A percentile compares a stretch with the other conserved stretches of the same genome.
Conservation (phyloP, 2,329 filamentous ascomycete genomes). For the Hypomyces perniciosus region DNA sequence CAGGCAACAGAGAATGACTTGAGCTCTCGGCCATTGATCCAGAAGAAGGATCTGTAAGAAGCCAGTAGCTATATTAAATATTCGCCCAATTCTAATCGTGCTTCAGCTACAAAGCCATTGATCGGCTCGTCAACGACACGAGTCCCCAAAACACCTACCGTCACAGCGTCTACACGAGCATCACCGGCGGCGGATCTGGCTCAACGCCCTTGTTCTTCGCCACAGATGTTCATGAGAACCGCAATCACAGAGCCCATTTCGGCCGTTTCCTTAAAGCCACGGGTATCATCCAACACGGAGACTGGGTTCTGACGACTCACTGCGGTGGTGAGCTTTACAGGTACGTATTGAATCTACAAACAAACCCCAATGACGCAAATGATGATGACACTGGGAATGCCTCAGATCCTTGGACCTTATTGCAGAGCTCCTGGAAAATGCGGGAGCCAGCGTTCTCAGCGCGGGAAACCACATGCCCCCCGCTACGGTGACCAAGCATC, state of each 20-base stretch:
- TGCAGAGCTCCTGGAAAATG: constrained; percentile 35
- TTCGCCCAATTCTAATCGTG: not conserved
- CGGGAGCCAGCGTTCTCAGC: constrained; percentile 33
- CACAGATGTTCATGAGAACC: constrained; percentile 35
- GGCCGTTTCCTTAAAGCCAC: constrained; percentile 26
- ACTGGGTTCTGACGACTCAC: constrained; percentile 36
- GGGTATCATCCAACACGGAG: constrained; percentile 27
- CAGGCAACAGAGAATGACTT: constrained; percentile 5
- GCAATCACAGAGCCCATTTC: constrained; percentile 30
- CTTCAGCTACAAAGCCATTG: constrained; percentile 28
- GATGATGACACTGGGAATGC: not conserved
- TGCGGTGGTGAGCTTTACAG: constrained; percentile 32
- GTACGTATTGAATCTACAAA: constrained; percentile 15
- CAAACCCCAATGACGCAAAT: not conserved
- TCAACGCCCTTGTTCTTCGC: constrained; percentile 33
- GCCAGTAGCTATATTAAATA: not conserved
- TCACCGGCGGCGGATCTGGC: constrained; percentile 34
- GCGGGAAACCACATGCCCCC: constrained; percentile 27
- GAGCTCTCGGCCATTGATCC: constrained; percentile 14
- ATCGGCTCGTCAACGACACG: constrained; percentile 30
- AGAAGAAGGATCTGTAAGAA: constrained; percentile 21
- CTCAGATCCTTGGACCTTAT: constrained; percentile 33
- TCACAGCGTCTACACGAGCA: constrained; percentile 31
- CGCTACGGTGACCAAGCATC: constrained; percentile 19
- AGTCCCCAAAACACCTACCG: constrained; percentile 32